These are phyloP conservation scores for Straminergon stramineum DNA, from an alignment of 225 moss, liverwort and hornwort species.

Conservation along the genomic window DNA sequence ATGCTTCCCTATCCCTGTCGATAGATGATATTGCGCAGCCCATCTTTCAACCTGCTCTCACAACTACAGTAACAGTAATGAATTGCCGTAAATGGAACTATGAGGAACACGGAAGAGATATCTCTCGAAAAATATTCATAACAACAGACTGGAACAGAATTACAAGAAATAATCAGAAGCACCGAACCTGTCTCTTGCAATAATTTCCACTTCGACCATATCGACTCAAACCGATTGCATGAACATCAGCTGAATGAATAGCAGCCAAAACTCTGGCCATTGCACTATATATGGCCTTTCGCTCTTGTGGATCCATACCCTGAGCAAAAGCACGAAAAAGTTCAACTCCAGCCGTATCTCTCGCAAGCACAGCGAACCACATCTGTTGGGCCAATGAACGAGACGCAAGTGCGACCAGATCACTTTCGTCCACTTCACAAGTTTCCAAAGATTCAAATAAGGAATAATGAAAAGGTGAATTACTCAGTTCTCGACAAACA, in stretches of 20 bases:
- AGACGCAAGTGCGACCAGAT: neutral
- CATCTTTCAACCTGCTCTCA: constrained; percentile 74
- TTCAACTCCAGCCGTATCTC: neutral
- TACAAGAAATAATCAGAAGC: neutral
- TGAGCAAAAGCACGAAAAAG: constrained; percentile 22
- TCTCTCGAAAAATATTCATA: neutral
- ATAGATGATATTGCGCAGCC: constrained; percentile 74
- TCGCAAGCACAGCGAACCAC: neutral
- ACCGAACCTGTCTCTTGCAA: constrained; percentile 76
- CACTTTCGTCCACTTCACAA: neutral
- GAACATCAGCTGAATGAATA: constrained; percentile 71
- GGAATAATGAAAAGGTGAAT: neutral
- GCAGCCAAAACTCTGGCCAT: constrained; percentile 76
- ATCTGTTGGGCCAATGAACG: neutral
- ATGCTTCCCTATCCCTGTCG: constrained; percentile 74
- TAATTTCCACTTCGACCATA: constrained; percentile 79
- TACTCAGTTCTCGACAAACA: neutral
- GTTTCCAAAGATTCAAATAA: neutral
- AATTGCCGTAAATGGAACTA: neutral
- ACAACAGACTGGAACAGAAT: neutral
- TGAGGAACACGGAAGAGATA: neutral
- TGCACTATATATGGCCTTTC: constrained; percentile 52
- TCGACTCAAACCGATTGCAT: constrained; percentile 65
- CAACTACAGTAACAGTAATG: constrained; percentile 1
- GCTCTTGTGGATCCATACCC: constrained; percentile 58